phyloP scores from a whole-genome alignment of 192 early-diverging fungal species.

The Diversispora epigaea region DNA sequence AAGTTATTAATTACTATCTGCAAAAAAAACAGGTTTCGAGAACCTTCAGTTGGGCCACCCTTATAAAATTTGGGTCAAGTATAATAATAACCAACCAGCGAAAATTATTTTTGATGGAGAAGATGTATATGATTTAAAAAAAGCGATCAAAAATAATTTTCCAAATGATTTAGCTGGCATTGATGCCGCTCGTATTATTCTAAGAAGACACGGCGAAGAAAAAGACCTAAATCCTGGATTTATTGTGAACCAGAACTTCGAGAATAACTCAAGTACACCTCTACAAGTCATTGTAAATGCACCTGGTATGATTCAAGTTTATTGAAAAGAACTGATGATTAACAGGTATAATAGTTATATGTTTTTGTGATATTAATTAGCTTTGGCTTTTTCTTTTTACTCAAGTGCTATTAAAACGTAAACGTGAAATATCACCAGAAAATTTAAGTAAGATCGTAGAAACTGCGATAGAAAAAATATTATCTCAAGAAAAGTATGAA shows the following conservation, averaged over 20 bases:
- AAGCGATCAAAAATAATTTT: constrained; percentile 13
- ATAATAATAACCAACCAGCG: background rate
- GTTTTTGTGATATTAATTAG: too few species aligned
- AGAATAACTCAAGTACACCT: background rate
- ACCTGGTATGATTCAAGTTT: constrained; percentile 16
- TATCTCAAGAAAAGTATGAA: too few species aligned
- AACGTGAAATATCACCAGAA: too few species aligned
- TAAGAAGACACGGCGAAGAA: constrained; percentile 15
- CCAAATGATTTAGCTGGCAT: background rate
- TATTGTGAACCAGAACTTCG: background rate
- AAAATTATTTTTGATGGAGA: constrained; percentile 7
- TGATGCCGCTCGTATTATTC: background rate
- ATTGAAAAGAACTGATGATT: too few species aligned
- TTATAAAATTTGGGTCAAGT: constrained; percentile 18
- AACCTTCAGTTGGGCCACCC: background rate
- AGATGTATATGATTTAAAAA: constrained; percentile 10
- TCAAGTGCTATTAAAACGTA: too few species aligned
- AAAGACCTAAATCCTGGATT: background rate
- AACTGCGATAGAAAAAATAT: too few species aligned
- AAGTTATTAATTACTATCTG: background rate
- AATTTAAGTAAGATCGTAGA: too few species aligned
- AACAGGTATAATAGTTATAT: too few species aligned
- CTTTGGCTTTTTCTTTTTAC: too few species aligned
- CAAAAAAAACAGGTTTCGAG: too few species aligned
- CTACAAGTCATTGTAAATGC: constrained; percentile 11